Evolutionary conservation across 2,329 filamentous ascomycete genomes (phyloP).

Genomic region (Xylariaceae sp.): DNA sequence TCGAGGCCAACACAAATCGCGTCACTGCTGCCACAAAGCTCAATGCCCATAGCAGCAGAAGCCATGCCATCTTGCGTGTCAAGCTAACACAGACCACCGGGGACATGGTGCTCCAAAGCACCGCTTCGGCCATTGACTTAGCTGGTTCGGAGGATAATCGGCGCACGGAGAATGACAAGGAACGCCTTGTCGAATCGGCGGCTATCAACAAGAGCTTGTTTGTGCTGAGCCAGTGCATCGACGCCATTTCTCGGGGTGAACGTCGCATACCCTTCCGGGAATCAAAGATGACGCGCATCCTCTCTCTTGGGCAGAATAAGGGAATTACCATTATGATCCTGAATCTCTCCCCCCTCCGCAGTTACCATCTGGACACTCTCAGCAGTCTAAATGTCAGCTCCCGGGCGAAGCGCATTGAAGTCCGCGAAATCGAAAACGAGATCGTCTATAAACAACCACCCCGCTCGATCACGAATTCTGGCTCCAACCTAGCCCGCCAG

Average conservation of each 20-base stretch:
- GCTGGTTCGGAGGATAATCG: slow-evolving; percentile 95
- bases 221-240: slow-evolving; percentile 89
- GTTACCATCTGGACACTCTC: slow-evolving; percentile 89
- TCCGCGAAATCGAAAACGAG: slow-evolving; percentile 93
- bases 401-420: slow-evolving; percentile 91
- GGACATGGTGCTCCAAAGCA: slow-evolving; percentile 68
- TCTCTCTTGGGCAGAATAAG: slow-evolving; percentile 90
- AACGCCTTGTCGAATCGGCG: slow-evolving; percentile 87
- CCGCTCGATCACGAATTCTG: slow-evolving; percentile 45
- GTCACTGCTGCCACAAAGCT: slow-evolving; percentile 88
- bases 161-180: slow-evolving; percentile 87
- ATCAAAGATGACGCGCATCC: slow-evolving; percentile 94
- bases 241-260: slow-evolving; percentile 76
- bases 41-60: slow-evolving; percentile 85
- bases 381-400: slow-evolving; percentile 95
- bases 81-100: slow-evolving; percentile 75
- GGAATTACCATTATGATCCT: slow-evolving; percentile 95
- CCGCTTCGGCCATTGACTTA: slow-evolving; percentile 88
- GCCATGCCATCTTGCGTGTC: slow-evolving; percentile 86
- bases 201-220: slow-evolving; percentile 98
- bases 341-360: slow-evolving; percentile 85
- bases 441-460: slow-evolving; percentile 77
- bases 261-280: slow-evolving; percentile 86
- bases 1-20: slow-evolving; percentile 86
- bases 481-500: slow-evolving; percentile 52